Evolutionary conservation across 495 filamentous ascomycete genomes (phyloP).

Genomic region (Neurospora sp.): DNA sequence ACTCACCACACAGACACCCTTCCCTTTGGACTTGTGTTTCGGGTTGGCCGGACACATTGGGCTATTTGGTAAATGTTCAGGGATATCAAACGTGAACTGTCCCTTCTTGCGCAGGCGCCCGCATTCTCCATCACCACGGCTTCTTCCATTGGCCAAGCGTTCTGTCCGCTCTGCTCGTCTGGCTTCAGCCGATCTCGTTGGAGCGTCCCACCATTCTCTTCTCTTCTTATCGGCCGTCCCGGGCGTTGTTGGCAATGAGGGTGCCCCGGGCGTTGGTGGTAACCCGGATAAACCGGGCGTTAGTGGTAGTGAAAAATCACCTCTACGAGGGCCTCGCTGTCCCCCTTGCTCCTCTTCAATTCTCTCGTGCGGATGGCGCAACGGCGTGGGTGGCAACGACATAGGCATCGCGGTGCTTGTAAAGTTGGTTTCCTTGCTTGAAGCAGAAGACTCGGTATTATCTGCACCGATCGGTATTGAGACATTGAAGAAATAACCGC

Average conservation of each 20-base stretch:
- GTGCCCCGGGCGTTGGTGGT: not conserved
- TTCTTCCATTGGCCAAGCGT: not conserved
- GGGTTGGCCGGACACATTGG: conserved; percentile 54
- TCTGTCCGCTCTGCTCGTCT: not conserved
- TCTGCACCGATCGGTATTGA: not conserved
- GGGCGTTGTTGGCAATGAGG: not conserved
- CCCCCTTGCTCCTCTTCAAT: not conserved
- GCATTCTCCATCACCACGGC: not conserved
- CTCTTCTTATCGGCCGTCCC: not conserved
- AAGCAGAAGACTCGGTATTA: not conserved
- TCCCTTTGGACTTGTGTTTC: conserved; percentile 41
- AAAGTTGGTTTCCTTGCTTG: not conserved
- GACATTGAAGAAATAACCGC: conserved; percentile 43
- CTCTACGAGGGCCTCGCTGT: not conserved
- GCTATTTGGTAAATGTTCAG: conserved; percentile 55
- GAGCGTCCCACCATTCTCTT: conserved; percentile 14
- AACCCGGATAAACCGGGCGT: not conserved
- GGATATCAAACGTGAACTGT: conserved; percentile 44
- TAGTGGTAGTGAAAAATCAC: not conserved
- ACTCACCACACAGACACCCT: conserved; percentile 43
- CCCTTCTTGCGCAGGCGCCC: conserved; percentile 3
- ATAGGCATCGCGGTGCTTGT: not conserved
- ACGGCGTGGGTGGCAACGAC: not conserved
- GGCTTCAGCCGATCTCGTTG: conserved; percentile 1
- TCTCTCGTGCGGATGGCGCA: not conserved